These are phyloP conservation scores for Fagopyrum esculentum DNA, from an alignment of 148 eudicot species.

Conservation along the genomic window DNA sequence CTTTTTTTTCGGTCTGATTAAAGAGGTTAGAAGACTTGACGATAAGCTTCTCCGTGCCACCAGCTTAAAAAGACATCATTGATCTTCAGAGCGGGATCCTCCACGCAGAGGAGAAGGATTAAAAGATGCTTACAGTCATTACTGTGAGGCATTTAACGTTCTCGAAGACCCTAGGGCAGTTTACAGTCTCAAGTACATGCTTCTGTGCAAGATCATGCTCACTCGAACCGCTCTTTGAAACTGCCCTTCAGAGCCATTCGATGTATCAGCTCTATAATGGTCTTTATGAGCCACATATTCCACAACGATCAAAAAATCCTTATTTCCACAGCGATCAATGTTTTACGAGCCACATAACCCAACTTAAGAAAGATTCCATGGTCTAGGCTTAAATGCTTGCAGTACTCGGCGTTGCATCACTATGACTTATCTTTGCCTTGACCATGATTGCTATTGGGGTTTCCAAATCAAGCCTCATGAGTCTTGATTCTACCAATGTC, in stretches of 20 bases:
- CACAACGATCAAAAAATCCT: no score
- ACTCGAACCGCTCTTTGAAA: constrained; percentile 45
- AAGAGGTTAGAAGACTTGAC: constrained; percentile 44
- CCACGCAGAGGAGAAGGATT: constrained; percentile 47
- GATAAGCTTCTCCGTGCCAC: constrained; percentile 50
- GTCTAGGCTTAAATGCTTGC: no score
- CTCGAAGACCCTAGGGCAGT: constrained; percentile 47
- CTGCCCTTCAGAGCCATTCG: constrained; percentile 25
- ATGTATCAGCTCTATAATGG: no score
- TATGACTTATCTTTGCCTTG: no score
- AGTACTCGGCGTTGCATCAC: no score
- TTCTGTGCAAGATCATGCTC: constrained; percentile 43
- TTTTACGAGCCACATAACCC: no score
- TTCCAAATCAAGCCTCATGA: no score
- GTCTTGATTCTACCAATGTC: no score
- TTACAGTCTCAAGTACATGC: constrained; percentile 44
- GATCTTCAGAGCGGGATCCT: constrained; percentile 45
- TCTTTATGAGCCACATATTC: no score
- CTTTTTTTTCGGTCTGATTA: constrained; percentile 27
- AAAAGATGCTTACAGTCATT: constrained; percentile 32
- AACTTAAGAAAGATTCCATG: no score
- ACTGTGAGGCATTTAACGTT: constrained; percentile 44
- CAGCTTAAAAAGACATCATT: constrained; percentile 44
- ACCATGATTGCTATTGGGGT: no score
- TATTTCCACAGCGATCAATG: no score